Conservation (phyloP, 768 basidiomycete genomes). For the Suillus ampliporus region DNA sequence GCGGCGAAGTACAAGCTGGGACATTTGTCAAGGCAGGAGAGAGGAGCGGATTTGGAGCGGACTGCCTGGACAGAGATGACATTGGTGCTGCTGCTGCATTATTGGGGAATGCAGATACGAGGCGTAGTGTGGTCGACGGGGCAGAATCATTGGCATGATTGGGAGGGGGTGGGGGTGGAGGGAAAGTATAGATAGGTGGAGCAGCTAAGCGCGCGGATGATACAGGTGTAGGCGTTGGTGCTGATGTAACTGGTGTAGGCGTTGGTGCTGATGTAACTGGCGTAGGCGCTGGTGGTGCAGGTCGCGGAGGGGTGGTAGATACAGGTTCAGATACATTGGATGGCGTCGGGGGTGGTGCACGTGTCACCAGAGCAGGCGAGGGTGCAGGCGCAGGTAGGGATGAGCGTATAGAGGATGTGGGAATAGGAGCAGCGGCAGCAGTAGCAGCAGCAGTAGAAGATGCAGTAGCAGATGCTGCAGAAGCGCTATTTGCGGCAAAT, state of each 20-base stretch:
- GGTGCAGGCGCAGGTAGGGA: background rate
- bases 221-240: background rate
- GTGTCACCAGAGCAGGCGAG: background rate
- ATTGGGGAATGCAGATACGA: background rate
- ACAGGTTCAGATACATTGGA: background rate
- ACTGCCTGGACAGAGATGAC: background rate
- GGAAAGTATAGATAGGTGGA: conserved; percentile 6
- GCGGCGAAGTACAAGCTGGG: background rate
- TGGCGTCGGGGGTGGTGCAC: background rate
- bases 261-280: no score
- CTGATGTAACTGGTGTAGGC: background rate
- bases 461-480: background rate
- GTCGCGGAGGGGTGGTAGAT: background rate
- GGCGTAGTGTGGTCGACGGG: background rate
- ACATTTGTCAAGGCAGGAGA: background rate
- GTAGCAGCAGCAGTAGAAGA: background rate
- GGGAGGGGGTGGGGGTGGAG: conserved; percentile 1
- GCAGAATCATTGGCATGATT: background rate
- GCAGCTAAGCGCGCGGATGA: background rate
- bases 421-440: background rate
- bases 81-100: background rate
- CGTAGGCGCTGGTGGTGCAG: background rate
- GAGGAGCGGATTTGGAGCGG: background rate
- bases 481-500: background rate
- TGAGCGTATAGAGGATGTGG: background rate